Base-by-base conservation (phyloP, 1,284 basidiomycete genomes). In the Termitomyces sp. region DNA sequence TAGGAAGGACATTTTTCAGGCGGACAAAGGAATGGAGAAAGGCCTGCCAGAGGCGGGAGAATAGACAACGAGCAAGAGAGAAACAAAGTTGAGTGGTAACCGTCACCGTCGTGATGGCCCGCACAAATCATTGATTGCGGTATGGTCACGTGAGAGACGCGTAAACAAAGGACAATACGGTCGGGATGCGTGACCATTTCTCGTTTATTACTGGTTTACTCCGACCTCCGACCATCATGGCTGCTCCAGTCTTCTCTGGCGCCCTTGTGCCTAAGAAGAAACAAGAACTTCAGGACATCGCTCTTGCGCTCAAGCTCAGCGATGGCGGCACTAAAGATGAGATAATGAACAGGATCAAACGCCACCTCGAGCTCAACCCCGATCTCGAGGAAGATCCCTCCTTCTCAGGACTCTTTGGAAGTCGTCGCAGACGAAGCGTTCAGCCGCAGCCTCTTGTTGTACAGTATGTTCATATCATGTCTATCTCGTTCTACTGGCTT, bases 321-420 rank as follows among this genome's bases (percentile, higher is more conserved):
- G 76, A 79, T 52, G 54, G 68, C 34, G 84, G 84, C 28, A 86
- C 82, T 2, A 83, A 79, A 57, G 83, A 86, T 28, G 82, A 83
- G 2, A 58, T 86, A 8, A 75, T 79, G 50, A 64, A 64, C 19
- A 73, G 83, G 55, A 83, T 86, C 60, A 84, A 80, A 62, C 77
- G 71, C 54, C 74, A 84, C 57, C 74, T 86, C 17, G 82, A 83
- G 45, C 62, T 66, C 34, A 72, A 84, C 62, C 77, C 79, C 49
- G 58, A 70, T 19, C 61, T 85, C 19, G 81, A 82, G 61, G 79
- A 80, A 19, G 69, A 83, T 50, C 76, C 81, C 10, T 62, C 57
- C 0, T 86, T 84, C 62, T 58, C 76, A 6, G 83, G 84, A 13
- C 68, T 86, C n/a, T 83, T 73, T 58, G 65, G 68, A n/a, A 64